Evolutionary conservation across 805 yeast species (phyloP).

Genomic region (Yamadazyma paraphyllophila): DNA sequence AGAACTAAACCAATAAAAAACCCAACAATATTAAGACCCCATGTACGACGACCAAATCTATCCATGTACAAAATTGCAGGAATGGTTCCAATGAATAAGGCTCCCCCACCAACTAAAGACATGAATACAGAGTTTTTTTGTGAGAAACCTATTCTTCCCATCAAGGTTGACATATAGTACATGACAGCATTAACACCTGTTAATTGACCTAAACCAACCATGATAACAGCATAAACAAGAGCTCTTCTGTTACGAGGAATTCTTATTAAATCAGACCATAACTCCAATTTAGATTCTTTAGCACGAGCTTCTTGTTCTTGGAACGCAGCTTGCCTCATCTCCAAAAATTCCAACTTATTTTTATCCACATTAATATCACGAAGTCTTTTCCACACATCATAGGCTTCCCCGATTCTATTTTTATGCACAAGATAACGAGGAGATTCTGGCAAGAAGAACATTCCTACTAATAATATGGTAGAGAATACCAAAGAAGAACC

Average conservation of each 20-base stretch:
- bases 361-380: not conserved
- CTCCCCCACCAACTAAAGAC: conserved; percentile 70
- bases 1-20: conserved; percentile 61
- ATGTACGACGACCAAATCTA: conserved; percentile 53
- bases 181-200: conserved; percentile 68
- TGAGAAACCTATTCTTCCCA: conserved; percentile 54
- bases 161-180: conserved; percentile 50
- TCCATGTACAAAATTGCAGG: conserved; percentile 64
- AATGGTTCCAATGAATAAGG: conserved; percentile 59
- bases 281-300: conserved; percentile 34
- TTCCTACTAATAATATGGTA: conserved; percentile 35
- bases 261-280: conserved; percentile 51
- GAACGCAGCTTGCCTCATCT: conserved; percentile 37
- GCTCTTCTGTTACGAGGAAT: conserved; percentile 63
- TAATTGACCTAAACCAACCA: conserved; percentile 62
- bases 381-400: conserved; percentile 11
- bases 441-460: conserved; percentile 44
- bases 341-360: conserved; percentile 36
- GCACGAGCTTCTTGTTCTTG: conserved; percentile 40
- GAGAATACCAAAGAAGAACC: conserved; percentile 62
- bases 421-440: conserved; percentile 42
- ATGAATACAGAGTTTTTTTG: conserved; percentile 54
- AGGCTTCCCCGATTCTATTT: conserved; percentile 27
- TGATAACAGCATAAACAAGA: conserved; percentile 52
- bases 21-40: conserved; percentile 59